Evolutionary conservation across 768 basidiomycete species (phyloP), one percentile per base, ranked within the genome.

Genomic region (Tylopilus sp.): DNA sequence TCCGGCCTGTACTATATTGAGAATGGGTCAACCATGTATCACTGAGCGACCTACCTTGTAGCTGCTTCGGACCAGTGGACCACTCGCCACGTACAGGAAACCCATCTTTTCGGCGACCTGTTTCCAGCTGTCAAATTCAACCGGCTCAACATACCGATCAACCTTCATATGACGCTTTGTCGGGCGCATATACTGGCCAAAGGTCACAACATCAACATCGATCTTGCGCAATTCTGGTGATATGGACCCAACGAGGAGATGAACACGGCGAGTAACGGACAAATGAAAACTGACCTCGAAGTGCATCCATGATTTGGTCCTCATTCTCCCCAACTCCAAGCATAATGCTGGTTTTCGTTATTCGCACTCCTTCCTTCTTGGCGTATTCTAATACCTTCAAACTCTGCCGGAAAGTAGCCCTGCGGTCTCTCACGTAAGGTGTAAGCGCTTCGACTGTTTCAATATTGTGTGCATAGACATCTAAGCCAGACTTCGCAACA

Each of bases 131-230:
- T 90, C 88, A 60, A 98, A 99, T 66, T 98, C 95, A 4, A 82
- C 80, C 1, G 97, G 97, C 53, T 91, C 83, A 21, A 98, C 93
- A 61, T 99, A 99, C 26, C 92, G 88, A 58, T 92, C 88, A 10
- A 99, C 97, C 70, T 98, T 99, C 97, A 99, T 98, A 71, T 99
- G 97, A 25, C 86, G 81, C 70, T 98, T 98, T 9, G 97, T 98
- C 7, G 97, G 97, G 44, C 97, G 88, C 97, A 99, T 98, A 70
- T 99, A 99, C 72, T 99, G 97, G 2, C 97, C 97, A 66, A 99
- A 98, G 2, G 97, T 99, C 25, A 99, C 93, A 6, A 99, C 95
- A 63, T 98, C 95, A 40, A 98, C 95, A 58, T 92, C 80, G 41
- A 83, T 75, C 57, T 85, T 85, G 40, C 95, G 86, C 7, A 98